Conservation (phyloP, 106 monocot genomes). For the Cymbidium sinense region DNA sequence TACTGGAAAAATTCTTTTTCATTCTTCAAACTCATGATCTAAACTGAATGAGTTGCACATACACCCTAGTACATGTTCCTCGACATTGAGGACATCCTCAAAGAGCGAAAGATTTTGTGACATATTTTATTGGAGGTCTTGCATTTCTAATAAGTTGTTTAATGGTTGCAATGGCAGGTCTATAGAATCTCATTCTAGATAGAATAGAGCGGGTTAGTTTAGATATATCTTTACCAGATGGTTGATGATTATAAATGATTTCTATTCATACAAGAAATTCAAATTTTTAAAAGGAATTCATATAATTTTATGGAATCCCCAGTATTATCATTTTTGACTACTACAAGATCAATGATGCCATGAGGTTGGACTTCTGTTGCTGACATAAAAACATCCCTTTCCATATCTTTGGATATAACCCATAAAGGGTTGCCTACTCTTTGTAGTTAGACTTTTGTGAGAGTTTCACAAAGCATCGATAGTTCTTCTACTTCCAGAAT, state of each 20-base stretch:
- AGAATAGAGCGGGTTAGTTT: neutral
- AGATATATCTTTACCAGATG: neutral
- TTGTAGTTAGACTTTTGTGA: slow-evolving; percentile 10
- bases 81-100: no score
- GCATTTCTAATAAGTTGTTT: slow-evolving; percentile 11
- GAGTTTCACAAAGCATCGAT: no score
- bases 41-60: no score
- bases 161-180: no score
- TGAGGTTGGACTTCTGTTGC: slow-evolving; percentile 1
- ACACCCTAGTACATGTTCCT: no score
- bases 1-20: no score
- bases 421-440: slow-evolving; percentile 3
- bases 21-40: no score
- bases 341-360: slow-evolving; percentile 6
- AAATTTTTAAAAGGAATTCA: neutral
- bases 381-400: slow-evolving; percentile 15
- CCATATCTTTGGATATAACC: slow-evolving; percentile 3
- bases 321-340: no score
- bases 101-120: slow-evolving; percentile 1
- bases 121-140: slow-evolving; percentile 1
- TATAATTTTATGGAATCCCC: neutral
- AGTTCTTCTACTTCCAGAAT: neutral
- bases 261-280: neutral
- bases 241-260: neutral
- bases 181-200: no score